phyloP scores from a whole-genome alignment of 495 filamentous ascomycete genomes.

The Penicillium antarcticum region DNA sequence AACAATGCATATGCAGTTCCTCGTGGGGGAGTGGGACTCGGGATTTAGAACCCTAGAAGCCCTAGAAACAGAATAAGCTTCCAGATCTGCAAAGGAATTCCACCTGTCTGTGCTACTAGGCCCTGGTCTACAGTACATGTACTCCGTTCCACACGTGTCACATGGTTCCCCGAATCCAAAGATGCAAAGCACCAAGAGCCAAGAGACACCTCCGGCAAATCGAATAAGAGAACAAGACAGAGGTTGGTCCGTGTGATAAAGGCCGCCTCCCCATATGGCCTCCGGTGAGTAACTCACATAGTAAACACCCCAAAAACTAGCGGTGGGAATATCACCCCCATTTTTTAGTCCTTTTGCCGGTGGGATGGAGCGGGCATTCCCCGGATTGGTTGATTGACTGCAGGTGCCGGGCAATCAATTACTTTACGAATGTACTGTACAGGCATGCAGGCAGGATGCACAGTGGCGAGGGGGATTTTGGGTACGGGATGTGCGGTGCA shows the following conservation, averaged over 20 bases:
- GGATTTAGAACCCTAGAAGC: not conserved
- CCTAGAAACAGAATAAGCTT: slow-evolving; percentile 1
- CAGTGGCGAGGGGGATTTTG: too few relatives aligned
- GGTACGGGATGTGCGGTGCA: too few relatives aligned
- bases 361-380: too few relatives aligned
- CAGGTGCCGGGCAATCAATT: too few relatives aligned
- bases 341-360: too few relatives aligned
- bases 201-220: not conserved
- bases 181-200: not conserved
- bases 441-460: too few relatives aligned
- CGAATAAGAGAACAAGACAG: not conserved
- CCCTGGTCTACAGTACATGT: too few relatives aligned
- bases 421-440: too few relatives aligned
- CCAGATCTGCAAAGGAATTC: not conserved
- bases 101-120: not conserved
- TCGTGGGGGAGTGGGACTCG: not conserved
- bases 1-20: slow-evolving; percentile 3
- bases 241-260: not conserved
- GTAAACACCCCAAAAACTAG: too few relatives aligned
- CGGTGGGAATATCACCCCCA: not conserved
- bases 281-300: slow-evolving; percentile 1
- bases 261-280: not conserved
- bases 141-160: not conserved
- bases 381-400: too few relatives aligned
- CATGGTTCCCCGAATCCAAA: not conserved